A percentile compares a stretch with the other conserved stretches of the same genome.
Conservation (phyloP, 331 rosid species). For the Spiraea crenata region DNA sequence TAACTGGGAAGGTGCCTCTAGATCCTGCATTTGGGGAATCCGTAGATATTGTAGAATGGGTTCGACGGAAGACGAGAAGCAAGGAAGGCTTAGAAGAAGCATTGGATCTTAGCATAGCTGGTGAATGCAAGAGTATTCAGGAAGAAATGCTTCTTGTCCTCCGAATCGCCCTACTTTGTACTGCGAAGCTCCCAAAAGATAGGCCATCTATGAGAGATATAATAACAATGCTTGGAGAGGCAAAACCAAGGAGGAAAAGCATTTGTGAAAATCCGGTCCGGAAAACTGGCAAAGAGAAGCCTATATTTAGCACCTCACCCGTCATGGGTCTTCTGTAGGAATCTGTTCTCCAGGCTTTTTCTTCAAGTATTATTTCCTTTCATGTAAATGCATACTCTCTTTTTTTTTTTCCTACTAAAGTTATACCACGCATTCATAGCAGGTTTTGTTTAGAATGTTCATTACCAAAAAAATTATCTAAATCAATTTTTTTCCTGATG, state of each 20-base stretch:
- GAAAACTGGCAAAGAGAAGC: constrained; percentile 42
- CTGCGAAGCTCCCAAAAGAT: constrained; percentile 78
- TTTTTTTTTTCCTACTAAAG: background rate
- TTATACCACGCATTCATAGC: background rate
- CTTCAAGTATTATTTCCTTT: background rate
- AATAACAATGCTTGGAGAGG: constrained; percentile 83
- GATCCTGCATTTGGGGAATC: constrained; percentile 59
- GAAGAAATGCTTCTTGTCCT: constrained; percentile 90
- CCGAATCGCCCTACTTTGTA: constrained; percentile 68
- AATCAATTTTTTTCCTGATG: too few species aligned
- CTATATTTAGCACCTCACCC: constrained; percentile 54
- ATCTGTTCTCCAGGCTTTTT: constrained; percentile 16
- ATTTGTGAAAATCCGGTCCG: constrained; percentile 42
- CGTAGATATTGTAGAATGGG: constrained; percentile 64
- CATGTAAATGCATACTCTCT: constrained; percentile 17
- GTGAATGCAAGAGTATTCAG: constrained; percentile 67
- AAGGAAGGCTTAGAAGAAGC: constrained; percentile 47
- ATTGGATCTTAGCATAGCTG: constrained; percentile 58
- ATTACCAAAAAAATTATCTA: background rate
- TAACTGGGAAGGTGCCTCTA: constrained; percentile 62
- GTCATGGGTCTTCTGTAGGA: constrained; percentile 40
- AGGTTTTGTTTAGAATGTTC: background rate
- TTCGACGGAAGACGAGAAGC: constrained; percentile 45
- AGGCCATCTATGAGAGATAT: constrained; percentile 85
- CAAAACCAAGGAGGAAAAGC: constrained; percentile 86